phyloP scores from a whole-genome alignment of 257 asterid species.

The Fraxinus pennsylvanica region DNA sequence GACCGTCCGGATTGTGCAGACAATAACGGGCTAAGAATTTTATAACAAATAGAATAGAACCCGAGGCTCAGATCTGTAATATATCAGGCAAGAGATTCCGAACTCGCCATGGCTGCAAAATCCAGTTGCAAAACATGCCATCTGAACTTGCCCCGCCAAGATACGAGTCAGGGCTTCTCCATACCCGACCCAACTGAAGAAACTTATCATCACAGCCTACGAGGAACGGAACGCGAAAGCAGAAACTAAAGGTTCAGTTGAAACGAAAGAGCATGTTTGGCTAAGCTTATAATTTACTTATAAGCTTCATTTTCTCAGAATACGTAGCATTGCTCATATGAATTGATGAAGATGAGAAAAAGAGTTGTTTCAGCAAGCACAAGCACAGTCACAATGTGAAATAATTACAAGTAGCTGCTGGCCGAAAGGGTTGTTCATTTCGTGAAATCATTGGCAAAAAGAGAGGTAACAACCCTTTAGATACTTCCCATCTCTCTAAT shows the following conservation, averaged over 20 bases:
- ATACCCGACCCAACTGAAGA: neutral
- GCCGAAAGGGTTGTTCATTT: neutral
- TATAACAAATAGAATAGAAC: neutral
- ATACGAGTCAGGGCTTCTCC: neutral
- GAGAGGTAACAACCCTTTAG: neutral
- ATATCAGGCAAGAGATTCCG: neutral
- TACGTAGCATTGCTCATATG: neutral
- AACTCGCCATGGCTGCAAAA: slow-evolving; percentile 7
- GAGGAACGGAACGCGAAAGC: neutral
- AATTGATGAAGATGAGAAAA: neutral
- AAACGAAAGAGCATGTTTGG: neutral
- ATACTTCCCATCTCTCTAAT: neutral
- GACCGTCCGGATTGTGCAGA: slow-evolving; percentile 29
- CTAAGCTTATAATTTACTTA: neutral
- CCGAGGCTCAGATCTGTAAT: neutral
- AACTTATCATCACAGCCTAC: neutral
- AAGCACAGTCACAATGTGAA: too few relatives aligned
- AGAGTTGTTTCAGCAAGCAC: neutral
- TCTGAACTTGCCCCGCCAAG: slow-evolving; percentile 4
- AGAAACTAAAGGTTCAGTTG: neutral
- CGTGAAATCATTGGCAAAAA: neutral
- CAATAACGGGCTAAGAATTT: neutral
- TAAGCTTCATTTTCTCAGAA: neutral
- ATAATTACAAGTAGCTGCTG: neutral
- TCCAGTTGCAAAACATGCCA: neutral